Evolutionary conservation across 352 stramenopile species (phyloP), one percentile per base, ranked within the genome.

Genomic region (Elongisporangium prolatum): DNA sequence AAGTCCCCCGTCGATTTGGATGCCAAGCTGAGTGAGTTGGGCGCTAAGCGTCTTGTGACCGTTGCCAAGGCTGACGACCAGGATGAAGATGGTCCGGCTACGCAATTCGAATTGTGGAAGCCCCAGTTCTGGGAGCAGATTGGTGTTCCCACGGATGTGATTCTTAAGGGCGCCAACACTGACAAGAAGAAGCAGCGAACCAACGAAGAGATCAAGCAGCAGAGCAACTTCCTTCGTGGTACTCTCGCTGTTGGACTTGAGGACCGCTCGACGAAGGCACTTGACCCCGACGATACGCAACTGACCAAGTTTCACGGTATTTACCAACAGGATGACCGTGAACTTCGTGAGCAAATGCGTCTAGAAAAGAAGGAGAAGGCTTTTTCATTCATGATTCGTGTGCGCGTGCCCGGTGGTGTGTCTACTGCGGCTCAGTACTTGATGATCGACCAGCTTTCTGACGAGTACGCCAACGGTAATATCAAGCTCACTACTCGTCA

Each of bases 241-340:
- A 92, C 80, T 22, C 61, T 95, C 5, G 80, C 65, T 1, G 73
- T 74, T 11, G 83, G 80, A n/a, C 72, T 95, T 11, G 68, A 80
- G 25, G 80, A 95, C 65, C 67, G 67, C 24, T 85, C 81, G 22
- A 93, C 85, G 37, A 89, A 89, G 67, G 77, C 80, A 55, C 69
- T 95, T 40, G 54, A 66, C 21, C 49, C 80, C 13, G 83, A 92
- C 21, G 83, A 92, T 53, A 88, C 75, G 25, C 83, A 94, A 69
- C 67, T 95, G 25, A 92, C 81, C 47, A 99, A 99, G 77, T 99
- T 99, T 76, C 96, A 99, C 69, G 96, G 96, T 28, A 98, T 97
- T 53, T 99, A 99, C 77, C 91, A 98, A 84, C 96, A 99, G 75
- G 96, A 98, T 59, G 83, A 98, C 75, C 89, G 97, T 52, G 94